A percentile compares a stretch with the other conserved stretches of the same genome.
Conservation (phyloP, 768 basidiomycete species). For the Psilocybe subaeruginosa region DNA sequence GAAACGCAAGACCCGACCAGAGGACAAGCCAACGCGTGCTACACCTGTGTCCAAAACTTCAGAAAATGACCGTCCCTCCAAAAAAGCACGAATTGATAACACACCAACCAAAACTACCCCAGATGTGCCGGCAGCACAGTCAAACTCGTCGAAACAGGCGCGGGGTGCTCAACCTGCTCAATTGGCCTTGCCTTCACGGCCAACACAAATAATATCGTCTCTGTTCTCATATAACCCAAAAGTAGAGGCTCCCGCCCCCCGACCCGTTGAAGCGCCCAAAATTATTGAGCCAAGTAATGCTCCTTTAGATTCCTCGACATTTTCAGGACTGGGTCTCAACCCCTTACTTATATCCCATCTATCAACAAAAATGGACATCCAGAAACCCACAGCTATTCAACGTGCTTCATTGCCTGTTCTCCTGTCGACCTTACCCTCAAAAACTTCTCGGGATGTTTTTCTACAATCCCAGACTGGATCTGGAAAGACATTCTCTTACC, state of each 20-base stretch:
- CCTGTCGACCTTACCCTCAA: constrained; percentile 36
- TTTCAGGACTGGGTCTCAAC: constrained; percentile 82
- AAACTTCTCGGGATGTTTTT: constrained; percentile 72
- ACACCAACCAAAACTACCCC: constrained; percentile 8
- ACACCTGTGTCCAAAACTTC: neutral
- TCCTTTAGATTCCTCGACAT: constrained; percentile 79
- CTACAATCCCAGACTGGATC: constrained; percentile 98
- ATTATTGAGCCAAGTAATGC: constrained; percentile 76
- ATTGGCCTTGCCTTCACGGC: constrained; percentile 27
- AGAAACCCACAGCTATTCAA: constrained; percentile 90
- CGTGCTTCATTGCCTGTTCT: constrained; percentile 69
- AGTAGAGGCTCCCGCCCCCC: constrained; percentile 44
- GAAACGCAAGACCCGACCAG: constrained; percentile 56
- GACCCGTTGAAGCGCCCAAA: constrained; percentile 23
- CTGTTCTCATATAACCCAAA: constrained; percentile 86
- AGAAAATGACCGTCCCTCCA: constrained; percentile 18
- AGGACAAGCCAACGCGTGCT: constrained; percentile 35
- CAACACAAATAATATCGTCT: constrained; percentile 81
- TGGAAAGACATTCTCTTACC: constrained; percentile 92
- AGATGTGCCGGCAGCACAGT: constrained; percentile 20
- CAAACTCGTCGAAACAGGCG: constrained; percentile 12
- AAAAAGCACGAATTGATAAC: constrained; percentile 26
- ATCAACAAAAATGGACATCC: constrained; percentile 75
- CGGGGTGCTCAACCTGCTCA: constrained; percentile 23
- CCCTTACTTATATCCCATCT: constrained; percentile 82